Evolutionary conservation across 2,329 filamentous ascomycete species (phyloP), one percentile per base, ranked within the genome.

Genomic region (Calonectria ilicicola): DNA sequence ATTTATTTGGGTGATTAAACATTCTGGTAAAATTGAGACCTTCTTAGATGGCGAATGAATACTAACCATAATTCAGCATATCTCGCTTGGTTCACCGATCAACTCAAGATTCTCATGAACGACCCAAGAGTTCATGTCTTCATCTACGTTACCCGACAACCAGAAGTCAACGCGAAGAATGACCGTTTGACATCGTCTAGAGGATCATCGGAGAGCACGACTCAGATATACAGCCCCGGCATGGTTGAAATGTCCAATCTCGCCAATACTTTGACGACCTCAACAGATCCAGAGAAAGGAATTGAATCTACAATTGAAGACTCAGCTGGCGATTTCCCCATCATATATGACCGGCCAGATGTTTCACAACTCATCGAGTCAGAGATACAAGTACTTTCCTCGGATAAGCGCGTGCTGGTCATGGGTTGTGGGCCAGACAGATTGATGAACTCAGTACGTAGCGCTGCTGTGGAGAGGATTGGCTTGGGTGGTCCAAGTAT

Each of bases 351-450:
- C 8, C 80, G 85, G 8, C 87, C 87, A 1, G 80, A 87, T 60
- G 75, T 87, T 3, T 67, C 74, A 1, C 72, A 65, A 0, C 73
- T 88, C 15, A 81, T 88, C 9, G 79, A 76, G 2, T 74, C 78
- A 17, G 77, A 80, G 0, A 74, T 87, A 4, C 74, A 77, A 0
- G 77, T 74, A 6, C 78, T 80, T 0, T 72, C 77, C 2, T 66
- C 76, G 14, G 74, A 81, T 23, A 79, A 84, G 66, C 82, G 83
- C 1, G 82, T 87, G 47, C 77, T 85, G 44, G 80, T 89, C 67
- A 83, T 87, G 72, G 86, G 84, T 12, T 89, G 88, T 80, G 88
- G 87, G 1, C 87, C 88, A 1, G 80, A 80, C 4, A 78, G 79
- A 6, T 77, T 89, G 63, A 87, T 87, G 83, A 78, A 80, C 26